Conservation (phyloP, 805 yeast species). For the Candida boleticola region DNA sequence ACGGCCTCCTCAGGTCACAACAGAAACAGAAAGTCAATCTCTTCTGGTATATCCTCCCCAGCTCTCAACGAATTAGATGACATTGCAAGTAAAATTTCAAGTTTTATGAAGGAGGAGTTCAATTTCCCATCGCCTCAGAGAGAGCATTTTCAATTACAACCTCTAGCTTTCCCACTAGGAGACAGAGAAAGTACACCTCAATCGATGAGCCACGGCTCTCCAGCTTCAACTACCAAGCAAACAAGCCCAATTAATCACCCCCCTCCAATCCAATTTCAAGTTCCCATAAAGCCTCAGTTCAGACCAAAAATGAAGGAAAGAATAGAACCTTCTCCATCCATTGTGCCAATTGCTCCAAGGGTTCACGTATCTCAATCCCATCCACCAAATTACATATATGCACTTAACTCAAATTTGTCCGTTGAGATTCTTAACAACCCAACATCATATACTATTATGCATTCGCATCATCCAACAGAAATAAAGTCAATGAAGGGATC, state of each 20-base stretch:
- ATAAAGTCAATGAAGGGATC: conserved; percentile 9
- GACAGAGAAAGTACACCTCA: not conserved
- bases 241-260: not conserved
- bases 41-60: not conserved
- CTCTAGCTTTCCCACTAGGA: not conserved
- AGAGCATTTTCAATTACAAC: not conserved
- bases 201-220: not conserved
- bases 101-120: conserved; percentile 13
- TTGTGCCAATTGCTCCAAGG: not conserved
- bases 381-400: too few relatives aligned
- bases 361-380: too few relatives aligned
- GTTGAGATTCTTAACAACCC: not conserved
- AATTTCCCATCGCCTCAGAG: not conserved
- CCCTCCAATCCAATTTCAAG: not conserved
- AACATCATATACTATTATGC: not conserved
- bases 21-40: not conserved
- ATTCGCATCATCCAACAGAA: conserved; percentile 1
- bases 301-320: not conserved
- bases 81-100: conserved; percentile 24
- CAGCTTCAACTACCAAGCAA: conserved; percentile 7
- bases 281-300: not conserved
- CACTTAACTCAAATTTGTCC: not conserved
- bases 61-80: conserved; percentile 18
- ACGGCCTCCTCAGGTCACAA: not conserved
- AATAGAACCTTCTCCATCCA: not conserved